A percentile compares a stretch with the other conserved stretches of the same genome.
Conservation (phyloP, 1,139 yeast species). For the Wickerhamomyces sp. region DNA sequence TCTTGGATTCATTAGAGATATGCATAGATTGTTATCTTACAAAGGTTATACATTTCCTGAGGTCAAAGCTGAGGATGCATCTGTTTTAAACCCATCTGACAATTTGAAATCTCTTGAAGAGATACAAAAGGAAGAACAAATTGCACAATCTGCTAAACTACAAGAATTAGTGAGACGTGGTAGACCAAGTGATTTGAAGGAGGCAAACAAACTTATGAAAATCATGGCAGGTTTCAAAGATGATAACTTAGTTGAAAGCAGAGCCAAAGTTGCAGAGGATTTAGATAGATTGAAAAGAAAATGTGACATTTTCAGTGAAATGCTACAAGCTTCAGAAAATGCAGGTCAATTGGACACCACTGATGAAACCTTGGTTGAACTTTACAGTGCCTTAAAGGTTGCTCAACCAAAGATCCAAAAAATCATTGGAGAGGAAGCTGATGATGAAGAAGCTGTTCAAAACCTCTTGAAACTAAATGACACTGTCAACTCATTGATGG, state of each 20-base stretch:
- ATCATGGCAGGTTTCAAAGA: slow-evolving; percentile 97
- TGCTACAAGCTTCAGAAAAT: slow-evolving; percentile 59
- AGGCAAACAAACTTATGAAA: slow-evolving; percentile 95
- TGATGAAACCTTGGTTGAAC: slow-evolving; percentile 72
- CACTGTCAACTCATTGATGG: slow-evolving; percentile 62
- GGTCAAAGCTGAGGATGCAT: slow-evolving; percentile 83
- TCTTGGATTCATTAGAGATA: slow-evolving; percentile 85
- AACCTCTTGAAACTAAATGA: slow-evolving; percentile 71
- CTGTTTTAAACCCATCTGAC: slow-evolving; percentile 91
- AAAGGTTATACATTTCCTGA: slow-evolving; percentile 94
- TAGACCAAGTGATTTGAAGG: slow-evolving; percentile 90
- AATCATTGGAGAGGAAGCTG: slow-evolving; percentile 73
- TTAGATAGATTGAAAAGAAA: slow-evolving; percentile 80
- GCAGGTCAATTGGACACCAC: slow-evolving; percentile 52
- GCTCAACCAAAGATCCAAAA: slow-evolving; percentile 86
- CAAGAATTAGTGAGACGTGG: slow-evolving; percentile 96
- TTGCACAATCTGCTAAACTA: slow-evolving; percentile 90
- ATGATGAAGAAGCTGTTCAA: slow-evolving; percentile 61
- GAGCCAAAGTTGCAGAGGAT: slow-evolving; percentile 79
- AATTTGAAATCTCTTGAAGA: slow-evolving; percentile 85
- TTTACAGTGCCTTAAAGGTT: slow-evolving; percentile 73
- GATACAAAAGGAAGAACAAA: slow-evolving; percentile 84
- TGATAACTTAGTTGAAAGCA: slow-evolving; percentile 60
- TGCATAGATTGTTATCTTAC: slow-evolving; percentile 84
- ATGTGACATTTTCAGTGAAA: slow-evolving; percentile 85